phyloP scores from a whole-genome alignment of 305 asterid species.

The Fraxinus xanthoxyloides region DNA sequence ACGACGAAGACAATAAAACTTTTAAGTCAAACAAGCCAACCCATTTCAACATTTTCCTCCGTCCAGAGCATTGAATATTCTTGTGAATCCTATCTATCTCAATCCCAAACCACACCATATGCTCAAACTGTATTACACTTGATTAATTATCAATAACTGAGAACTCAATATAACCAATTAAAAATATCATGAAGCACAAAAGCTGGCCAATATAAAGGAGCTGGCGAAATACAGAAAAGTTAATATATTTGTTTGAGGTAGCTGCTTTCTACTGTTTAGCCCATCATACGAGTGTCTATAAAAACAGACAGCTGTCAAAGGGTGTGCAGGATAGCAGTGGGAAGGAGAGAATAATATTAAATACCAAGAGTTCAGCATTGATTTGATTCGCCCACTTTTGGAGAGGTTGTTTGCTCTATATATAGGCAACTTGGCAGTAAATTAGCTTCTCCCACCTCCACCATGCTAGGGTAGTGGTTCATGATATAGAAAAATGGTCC shows the following conservation, averaged over 20 bases:
- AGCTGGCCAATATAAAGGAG: background rate
- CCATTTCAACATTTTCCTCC: background rate
- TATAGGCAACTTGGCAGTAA: background rate
- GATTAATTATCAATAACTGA: background rate
- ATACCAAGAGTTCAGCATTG: background rate
- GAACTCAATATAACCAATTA: background rate
- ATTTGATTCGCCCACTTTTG: background rate
- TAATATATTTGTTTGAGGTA: background rate
- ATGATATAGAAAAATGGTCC: background rate
- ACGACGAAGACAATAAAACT: too few species aligned
- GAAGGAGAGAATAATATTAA: background rate
- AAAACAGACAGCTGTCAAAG: background rate
- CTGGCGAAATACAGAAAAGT: background rate
- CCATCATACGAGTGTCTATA: background rate
- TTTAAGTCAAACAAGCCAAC: background rate
- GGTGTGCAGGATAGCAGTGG: background rate
- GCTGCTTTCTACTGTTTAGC: background rate
- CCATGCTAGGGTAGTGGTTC: background rate
- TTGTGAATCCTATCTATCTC: background rate
- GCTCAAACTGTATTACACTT: background rate
- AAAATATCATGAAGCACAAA: background rate
- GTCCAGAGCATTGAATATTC: background rate
- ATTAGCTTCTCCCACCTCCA: background rate
- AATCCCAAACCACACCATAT: background rate
- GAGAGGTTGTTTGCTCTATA: background rate